Evolutionary conservation across 2,329 filamentous ascomycete species (phyloP), one percentile per base, ranked within the genome.

Genomic region (Penicillium sp.): DNA sequence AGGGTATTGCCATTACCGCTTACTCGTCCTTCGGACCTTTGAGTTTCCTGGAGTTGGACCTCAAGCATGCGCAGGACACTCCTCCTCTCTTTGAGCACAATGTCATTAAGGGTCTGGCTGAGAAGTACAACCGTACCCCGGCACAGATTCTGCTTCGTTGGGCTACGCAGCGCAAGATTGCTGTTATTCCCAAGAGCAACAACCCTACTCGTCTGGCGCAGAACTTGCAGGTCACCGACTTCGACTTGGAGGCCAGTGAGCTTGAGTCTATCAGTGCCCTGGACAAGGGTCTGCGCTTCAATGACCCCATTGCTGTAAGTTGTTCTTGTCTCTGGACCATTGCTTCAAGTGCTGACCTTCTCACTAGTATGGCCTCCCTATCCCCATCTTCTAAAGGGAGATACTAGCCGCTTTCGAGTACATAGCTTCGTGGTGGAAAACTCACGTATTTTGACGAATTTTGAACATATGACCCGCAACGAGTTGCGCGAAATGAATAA

Each of bases 61-160:
- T 88, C 81, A 75, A 87, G 72, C 78, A 84, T 59, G 87, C 88
- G 26, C 76, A 82, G 60, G 79, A 82, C 60, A 81, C 85, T 12
- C 79, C 84, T 13, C 82, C 88, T 48, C 80, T 95, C 53, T 87
- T 95, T 70, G 81, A 91, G 68, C 82, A 90, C 71, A 74, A 81
- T 18, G 74, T 80, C 48, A 79, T 95, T 71, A 84, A 81, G 63
- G 69, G 65, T 45, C 81, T 92, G 57, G 86, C 89, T 16, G 72
- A 80, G 65, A 90, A 88, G 78, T 79, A 89, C 67, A 76, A 76
- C 70, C 90, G 88, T 79, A 85, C 85, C 8, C 80, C 89, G 6
- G 87, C 89, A 15, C 90, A 96, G 81, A 81, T 95, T 26, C 81
- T 95, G 56, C 80, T 96, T 61, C 83, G 90, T 64, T 96, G 91